These are phyloP conservation scores for Golovinomyces cichoracearum DNA, from an alignment of 2,329 filamentous ascomycete genomes.

Conservation along the genomic window DNA sequence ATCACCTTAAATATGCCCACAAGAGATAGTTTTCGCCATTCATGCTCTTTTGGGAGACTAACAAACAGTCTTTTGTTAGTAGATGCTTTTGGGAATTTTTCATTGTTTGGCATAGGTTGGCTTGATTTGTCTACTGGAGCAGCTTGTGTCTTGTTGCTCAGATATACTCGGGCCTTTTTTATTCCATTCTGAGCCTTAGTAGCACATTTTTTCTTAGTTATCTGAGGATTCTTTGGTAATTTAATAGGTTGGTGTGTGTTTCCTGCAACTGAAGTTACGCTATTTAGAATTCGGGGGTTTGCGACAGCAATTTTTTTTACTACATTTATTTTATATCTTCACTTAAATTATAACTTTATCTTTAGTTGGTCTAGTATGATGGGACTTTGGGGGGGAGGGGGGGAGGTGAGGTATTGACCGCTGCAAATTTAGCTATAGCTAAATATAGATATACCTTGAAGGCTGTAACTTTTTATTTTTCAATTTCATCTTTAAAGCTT, in stretches of 20 bases:
- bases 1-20: background rate
- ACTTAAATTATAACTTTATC: background rate
- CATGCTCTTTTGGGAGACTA: background rate
- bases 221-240: background rate
- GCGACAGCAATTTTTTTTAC: background rate
- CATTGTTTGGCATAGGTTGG: background rate
- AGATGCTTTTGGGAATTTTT: background rate
- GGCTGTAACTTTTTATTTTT: background rate
- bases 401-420: background rate
- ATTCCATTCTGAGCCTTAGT: background rate
- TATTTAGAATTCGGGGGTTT: background rate
- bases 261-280: background rate
- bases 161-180: background rate
- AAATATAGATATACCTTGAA: background rate
- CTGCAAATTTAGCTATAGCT: background rate
- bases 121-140: background rate
- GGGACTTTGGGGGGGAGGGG: background rate
- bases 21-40: background rate
- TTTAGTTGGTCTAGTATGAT: background rate
- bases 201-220: background rate
- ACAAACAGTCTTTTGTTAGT: background rate
- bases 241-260: background rate
- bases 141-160: background rate
- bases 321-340: background rate
- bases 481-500: background rate